Evolutionary conservation across 1,284 basidiomycete species (phyloP).

Genomic region (Moniliella sp.): DNA sequence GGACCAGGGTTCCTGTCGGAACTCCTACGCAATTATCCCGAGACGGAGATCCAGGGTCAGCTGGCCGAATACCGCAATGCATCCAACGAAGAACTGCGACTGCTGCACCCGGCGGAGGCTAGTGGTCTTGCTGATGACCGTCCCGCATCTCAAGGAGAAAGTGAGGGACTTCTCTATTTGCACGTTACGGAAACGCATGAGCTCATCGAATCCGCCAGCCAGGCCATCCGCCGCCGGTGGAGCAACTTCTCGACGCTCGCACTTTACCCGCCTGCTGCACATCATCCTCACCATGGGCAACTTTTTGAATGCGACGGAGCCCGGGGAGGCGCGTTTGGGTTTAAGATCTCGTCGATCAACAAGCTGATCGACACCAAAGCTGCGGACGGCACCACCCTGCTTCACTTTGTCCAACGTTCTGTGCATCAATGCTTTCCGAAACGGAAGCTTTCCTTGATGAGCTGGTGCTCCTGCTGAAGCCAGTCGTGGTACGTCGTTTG

Average conservation of each 20-base stretch:
- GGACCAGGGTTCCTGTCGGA: constrained; percentile 31
- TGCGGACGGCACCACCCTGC: constrained; percentile 48
- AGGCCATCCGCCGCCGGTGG: constrained; percentile 20
- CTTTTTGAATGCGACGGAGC: constrained; percentile 93
- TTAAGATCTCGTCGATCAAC: constrained; percentile 91
- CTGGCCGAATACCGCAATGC: constrained; percentile 51
- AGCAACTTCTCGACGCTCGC: constrained; percentile 21
- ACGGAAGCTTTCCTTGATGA: constrained; percentile 77
- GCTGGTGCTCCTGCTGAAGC: constrained; percentile 66
- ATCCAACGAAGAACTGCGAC: constrained; percentile 62
- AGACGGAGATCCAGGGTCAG: constrained; percentile 31
- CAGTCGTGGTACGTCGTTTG: constrained; percentile 49
- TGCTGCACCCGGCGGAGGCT: constrained; percentile 82
- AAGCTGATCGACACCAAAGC: constrained; percentile 97
- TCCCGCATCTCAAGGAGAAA: constrained; percentile 70
- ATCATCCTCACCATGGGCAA: constrained; percentile 77
- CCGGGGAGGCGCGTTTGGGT: constrained; percentile 90
- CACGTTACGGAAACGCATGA: constrained; percentile 27
- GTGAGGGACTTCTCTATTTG: constrained; percentile 60
- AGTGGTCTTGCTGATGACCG: constrained; percentile 92
- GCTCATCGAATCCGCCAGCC: constrained; percentile 11
- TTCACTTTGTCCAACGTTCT: constrained; percentile 82
- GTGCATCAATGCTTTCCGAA: constrained; percentile 63
- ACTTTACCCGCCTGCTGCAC: constrained; percentile 20
- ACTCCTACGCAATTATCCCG: constrained; percentile 29